Percentiles rank a stretch among this genome's conserved stretches.
Evolutionary conservation across 2,329 filamentous ascomycete species (phyloP).

Genomic region (Colletotrichum navitas): DNA sequence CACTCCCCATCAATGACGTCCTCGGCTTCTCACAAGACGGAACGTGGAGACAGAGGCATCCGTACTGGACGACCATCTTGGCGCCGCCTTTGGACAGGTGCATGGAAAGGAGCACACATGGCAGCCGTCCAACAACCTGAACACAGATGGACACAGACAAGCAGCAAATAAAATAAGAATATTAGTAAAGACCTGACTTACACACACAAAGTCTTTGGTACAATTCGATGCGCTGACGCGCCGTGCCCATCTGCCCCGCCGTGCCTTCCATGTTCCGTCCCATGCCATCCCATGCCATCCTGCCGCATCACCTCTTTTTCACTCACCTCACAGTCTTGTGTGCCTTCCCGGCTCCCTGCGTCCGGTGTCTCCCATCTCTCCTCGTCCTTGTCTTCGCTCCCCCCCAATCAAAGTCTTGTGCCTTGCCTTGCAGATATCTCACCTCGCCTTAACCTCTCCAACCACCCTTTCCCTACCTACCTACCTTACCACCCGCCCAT

Average conservation of each 20-base stretch:
- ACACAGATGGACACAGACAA: neutral
- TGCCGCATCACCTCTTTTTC: constrained; percentile 9
- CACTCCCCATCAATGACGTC: constrained; percentile 34
- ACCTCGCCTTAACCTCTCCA: neutral
- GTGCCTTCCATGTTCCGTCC: constrained; percentile 9
- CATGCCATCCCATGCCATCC: neutral
- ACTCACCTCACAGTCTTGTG: constrained; percentile 1
- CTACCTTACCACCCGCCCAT: neutral
- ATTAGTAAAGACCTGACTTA: neutral
- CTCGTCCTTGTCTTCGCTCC: neutral
- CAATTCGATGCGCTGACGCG: neutral
- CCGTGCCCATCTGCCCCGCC: constrained; percentile 11
- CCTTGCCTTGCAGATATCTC: constrained; percentile 23
- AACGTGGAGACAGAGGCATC: neutral
- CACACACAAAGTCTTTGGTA: neutral
- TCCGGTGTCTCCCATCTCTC: neutral
- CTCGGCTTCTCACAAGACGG: constrained; percentile 13
- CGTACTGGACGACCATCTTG: neutral
- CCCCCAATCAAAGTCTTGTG: constrained; percentile 21
- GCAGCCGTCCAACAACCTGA: neutral
- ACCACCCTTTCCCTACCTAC: neutral
- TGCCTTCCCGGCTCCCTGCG: constrained; percentile 2
- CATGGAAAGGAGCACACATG: neutral
- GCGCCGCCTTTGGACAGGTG: neutral
- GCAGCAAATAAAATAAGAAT: neutral